Evolutionary conservation across 441 rosid species (phyloP).

Genomic region (Breynia disticha): DNA sequence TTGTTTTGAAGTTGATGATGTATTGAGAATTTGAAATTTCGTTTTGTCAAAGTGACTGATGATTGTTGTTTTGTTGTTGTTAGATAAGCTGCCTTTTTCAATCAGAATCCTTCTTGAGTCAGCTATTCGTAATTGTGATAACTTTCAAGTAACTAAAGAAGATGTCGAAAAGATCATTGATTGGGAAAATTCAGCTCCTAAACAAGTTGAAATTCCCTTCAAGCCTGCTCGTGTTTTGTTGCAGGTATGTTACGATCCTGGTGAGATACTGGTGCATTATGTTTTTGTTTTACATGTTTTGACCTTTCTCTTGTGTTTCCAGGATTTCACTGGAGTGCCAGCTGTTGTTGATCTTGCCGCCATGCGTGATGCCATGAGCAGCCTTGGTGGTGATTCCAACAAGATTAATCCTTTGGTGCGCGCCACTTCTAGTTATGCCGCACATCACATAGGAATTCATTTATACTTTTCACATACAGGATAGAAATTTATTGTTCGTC

Average conservation of each 20-base stretch:
- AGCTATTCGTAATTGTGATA: slow-evolving; percentile 94
- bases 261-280: not conserved
- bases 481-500: not conserved
- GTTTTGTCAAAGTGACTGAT: not conserved
- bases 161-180: slow-evolving; percentile 96
- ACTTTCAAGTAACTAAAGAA: slow-evolving; percentile 90
- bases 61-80: slow-evolving; percentile 15
- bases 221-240: slow-evolving; percentile 98
- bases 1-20: not conserved
- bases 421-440: slow-evolving; percentile 2
- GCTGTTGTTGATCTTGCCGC: slow-evolving; percentile 98
- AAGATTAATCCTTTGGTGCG: slow-evolving; percentile 93
- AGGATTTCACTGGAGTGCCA: slow-evolving; percentile 99
- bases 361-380: slow-evolving; percentile 99
- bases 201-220: slow-evolving; percentile 97
- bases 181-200: slow-evolving; percentile 87
- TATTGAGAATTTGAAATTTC: not conserved
- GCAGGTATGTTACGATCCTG: slow-evolving; percentile 38
- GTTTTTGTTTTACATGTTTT: slow-evolving; percentile 6
- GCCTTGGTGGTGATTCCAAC: slow-evolving; percentile 80
- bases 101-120: slow-evolving; percentile 95
- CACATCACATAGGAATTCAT: no score
- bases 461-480: no score
- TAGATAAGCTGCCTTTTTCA: slow-evolving; percentile 90
- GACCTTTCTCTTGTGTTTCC: slow-evolving; percentile 14